Conservation (phyloP, 2,329 filamentous ascomycete genomes). For the Paracoccidioides lutzii region DNA sequence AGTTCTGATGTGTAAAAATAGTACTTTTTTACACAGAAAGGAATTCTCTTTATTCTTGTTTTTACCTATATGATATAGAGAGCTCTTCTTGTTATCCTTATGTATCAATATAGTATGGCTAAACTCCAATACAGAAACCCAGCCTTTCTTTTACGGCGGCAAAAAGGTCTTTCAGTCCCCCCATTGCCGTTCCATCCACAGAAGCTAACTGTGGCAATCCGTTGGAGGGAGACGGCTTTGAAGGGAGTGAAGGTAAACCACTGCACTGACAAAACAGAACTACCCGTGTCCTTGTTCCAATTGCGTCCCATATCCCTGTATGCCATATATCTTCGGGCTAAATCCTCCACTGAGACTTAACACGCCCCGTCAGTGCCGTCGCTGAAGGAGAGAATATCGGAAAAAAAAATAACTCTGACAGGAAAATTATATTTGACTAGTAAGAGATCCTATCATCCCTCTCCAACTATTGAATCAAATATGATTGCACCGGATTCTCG, state of each 20-base stretch:
- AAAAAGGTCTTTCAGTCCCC: too few relatives aligned
- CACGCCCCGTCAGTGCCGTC: neutral
- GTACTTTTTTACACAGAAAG: slow-evolving; percentile 10
- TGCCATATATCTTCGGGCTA: neutral
- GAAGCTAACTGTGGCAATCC: too few relatives aligned
- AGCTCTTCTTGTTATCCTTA: too few relatives aligned
- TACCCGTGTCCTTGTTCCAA: neutral
- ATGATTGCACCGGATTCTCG: neutral
- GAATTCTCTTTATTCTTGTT: too few relatives aligned
- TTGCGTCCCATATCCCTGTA: neutral
- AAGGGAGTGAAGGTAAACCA: too few relatives aligned
- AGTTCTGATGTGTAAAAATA: slow-evolving; percentile 24
- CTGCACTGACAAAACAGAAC: neutral
- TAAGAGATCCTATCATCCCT: too few relatives aligned
- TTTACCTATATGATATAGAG: too few relatives aligned
- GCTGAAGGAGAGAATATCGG: neutral
- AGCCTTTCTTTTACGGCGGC: too few relatives aligned
- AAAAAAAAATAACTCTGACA: neutral
- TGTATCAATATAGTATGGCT: too few relatives aligned
- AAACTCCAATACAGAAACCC: too few relatives aligned
- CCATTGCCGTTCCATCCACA: too few relatives aligned
- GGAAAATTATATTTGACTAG: neutral
- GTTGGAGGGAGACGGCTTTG: too few relatives aligned
- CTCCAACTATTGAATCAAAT: neutral
- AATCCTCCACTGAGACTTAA: neutral